Evolutionary conservation across 768 basidiomycete genomes (phyloP).

Genomic region (Phylloporus rhodoxanthus): DNA sequence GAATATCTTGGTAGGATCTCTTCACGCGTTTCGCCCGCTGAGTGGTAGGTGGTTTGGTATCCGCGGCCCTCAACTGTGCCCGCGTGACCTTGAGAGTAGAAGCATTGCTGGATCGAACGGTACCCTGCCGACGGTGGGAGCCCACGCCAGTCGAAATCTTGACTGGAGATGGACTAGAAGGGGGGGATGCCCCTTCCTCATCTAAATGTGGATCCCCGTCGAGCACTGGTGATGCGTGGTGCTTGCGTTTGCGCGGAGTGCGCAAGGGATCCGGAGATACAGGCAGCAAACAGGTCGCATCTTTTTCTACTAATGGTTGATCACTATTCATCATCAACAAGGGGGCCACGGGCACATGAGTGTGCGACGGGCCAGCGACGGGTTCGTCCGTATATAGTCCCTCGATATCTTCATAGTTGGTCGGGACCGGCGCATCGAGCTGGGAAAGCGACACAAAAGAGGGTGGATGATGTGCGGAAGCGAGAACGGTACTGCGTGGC

Average conservation of each 20-base stretch:
- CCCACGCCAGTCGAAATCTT: slow-evolving; percentile 17
- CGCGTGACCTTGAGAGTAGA: slow-evolving; percentile 7
- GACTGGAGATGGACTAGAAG: slow-evolving; percentile 30
- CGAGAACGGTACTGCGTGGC: slow-evolving; percentile 16
- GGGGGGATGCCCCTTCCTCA: slow-evolving; percentile 2
- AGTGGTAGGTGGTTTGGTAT: neutral
- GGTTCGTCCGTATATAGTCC: slow-evolving; percentile 32
- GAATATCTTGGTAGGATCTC: slow-evolving; percentile 18
- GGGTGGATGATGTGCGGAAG: slow-evolving; percentile 9
- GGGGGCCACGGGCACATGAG: slow-evolving; percentile 15
- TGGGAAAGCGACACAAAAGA: slow-evolving; percentile 29
- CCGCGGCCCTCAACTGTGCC: slow-evolving; percentile 12
- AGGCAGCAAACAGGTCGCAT: slow-evolving; percentile 8
- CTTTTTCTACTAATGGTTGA: slow-evolving; percentile 8
- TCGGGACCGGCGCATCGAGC: slow-evolving; percentile 31
- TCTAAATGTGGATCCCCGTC: slow-evolving; percentile 6
- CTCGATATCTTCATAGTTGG: slow-evolving; percentile 30
- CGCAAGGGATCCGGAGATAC: slow-evolving; percentile 24
- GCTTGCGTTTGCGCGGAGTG: slow-evolving; percentile 29
- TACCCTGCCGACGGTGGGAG: slow-evolving; percentile 1
- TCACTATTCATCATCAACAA: slow-evolving; percentile 20
- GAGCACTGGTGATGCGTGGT: slow-evolving; percentile 5
- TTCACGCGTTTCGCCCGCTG: slow-evolving; percentile 14
- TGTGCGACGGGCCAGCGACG: slow-evolving; percentile 23
- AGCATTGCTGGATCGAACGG: neutral